A percentile compares a stretch with the other conserved stretches of the same genome.
Evolutionary conservation across 2,329 filamentous ascomycete species (phyloP).

Genomic region (Ciborinia camelliae): DNA sequence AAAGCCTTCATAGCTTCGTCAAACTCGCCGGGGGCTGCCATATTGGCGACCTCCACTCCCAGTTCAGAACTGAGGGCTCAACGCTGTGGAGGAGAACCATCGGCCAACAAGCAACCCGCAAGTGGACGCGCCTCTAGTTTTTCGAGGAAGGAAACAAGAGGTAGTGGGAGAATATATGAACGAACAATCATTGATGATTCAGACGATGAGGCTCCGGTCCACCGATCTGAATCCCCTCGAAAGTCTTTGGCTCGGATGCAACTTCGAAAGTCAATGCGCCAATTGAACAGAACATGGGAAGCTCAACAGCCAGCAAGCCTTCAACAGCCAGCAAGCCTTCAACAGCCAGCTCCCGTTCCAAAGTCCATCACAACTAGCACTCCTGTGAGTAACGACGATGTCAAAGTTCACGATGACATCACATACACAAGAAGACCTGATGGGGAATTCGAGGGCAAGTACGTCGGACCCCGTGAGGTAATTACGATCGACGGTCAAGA

Average conservation of each 20-base stretch:
- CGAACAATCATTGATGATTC: no score
- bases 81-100: no score
- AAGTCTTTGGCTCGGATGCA: no score
- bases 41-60: no score
- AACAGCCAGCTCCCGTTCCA: conserved; percentile 28
- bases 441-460: conserved; percentile 59
- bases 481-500: conserved; percentile 65
- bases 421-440: conserved; percentile 61
- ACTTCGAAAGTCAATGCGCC: conserved; percentile 24
- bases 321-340: background rate
- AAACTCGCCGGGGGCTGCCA: no score
- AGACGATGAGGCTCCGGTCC: no score
- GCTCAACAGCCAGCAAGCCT: background rate
- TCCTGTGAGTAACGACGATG: conserved; percentile 46
- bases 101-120: no score
- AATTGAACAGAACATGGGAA: conserved; percentile 36
- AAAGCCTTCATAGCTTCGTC: background rate
- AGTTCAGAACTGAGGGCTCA: no score
- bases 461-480: conserved; percentile 58
- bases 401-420: conserved; percentile 56
- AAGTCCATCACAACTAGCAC: background rate
- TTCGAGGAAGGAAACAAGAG: no score
- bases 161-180: no score
- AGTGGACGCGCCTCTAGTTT: no score
- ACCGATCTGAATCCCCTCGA: no score